Evolutionary conservation across 306 rosid genomes (phyloP).

Genomic region (Potentilla sterilis): DNA sequence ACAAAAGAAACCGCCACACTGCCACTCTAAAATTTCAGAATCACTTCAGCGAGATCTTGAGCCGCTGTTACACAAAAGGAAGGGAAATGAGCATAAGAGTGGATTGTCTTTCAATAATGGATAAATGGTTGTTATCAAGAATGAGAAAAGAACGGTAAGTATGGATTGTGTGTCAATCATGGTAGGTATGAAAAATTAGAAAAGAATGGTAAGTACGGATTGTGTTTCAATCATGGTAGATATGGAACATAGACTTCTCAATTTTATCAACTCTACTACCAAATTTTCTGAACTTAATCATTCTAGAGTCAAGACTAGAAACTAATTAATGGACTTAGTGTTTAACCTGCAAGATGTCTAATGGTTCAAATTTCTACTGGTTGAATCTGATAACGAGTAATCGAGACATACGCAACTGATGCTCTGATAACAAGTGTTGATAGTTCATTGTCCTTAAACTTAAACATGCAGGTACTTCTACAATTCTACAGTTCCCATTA

Average conservation of each 20-base stretch:
- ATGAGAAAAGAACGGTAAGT: background rate
- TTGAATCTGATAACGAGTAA: background rate
- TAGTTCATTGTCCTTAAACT: background rate
- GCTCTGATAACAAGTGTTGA: background rate
- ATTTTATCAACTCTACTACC: background rate
- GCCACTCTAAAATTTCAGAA: no score
- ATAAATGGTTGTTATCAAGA: background rate
- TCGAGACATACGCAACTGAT: background rate
- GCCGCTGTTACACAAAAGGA: slow-evolving; percentile 52
- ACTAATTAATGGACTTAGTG: background rate
- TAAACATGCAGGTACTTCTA: background rate
- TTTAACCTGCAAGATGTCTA: background rate
- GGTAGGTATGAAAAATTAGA: background rate
- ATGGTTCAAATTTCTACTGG: background rate
- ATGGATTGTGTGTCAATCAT: background rate
- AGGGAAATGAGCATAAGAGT: background rate
- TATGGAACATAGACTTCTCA: background rate
- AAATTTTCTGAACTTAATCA: background rate
- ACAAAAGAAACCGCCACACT: no score
- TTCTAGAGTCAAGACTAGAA: background rate
- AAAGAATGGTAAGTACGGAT: background rate
- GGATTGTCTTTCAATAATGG: background rate
- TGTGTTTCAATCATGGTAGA: background rate
- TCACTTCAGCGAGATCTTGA: slow-evolving; percentile 42
- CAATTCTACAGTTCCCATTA: no score